phyloP scores from a whole-genome alignment of 345 rosid species.

The Corchorus capsularis region DNA sequence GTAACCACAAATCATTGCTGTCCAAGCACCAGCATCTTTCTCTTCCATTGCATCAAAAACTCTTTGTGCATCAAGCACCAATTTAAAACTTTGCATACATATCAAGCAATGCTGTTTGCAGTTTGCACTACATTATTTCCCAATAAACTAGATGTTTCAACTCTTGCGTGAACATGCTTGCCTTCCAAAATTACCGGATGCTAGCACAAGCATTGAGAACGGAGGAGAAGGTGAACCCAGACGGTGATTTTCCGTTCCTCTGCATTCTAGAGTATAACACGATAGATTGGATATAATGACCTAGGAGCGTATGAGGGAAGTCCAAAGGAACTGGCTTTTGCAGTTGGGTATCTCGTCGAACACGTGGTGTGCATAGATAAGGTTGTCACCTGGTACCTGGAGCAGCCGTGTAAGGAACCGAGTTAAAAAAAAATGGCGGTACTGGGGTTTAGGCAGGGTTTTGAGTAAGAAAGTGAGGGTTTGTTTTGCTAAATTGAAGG shows the following conservation, averaged over 20 bases:
- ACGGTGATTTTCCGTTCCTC: constrained; percentile 29
- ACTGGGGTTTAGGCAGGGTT: constrained; percentile 17
- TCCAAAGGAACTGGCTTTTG: constrained; percentile 33
- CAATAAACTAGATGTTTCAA: constrained; percentile 48
- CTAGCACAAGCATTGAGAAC: constrained; percentile 72
- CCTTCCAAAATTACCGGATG: constrained; percentile 40
- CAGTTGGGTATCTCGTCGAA: constrained; percentile 42
- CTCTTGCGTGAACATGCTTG: constrained; percentile 51
- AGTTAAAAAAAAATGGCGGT: constrained; percentile 6
- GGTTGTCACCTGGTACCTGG: constrained; percentile 24
- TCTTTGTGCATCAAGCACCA: constrained; percentile 45
- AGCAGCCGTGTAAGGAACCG: constrained; percentile 27
- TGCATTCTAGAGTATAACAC: constrained; percentile 36
- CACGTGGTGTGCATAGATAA: constrained; percentile 37
- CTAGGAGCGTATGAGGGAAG: constrained; percentile 35
- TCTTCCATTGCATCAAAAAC: constrained; percentile 55
- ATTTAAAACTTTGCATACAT: constrained; percentile 49
- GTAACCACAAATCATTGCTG: constrained; percentile 67
- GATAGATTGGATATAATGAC: constrained; percentile 29
- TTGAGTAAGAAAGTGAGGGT: constrained; percentile 33
- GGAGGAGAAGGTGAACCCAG: constrained; percentile 64
- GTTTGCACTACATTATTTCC: constrained; percentile 44
- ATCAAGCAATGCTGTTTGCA: constrained; percentile 51
- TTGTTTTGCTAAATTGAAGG: constrained; percentile 29
- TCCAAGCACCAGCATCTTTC: constrained; percentile 61